Evolutionary conservation across 768 basidiomycete species (phyloP), one percentile per base, ranked within the genome.

Genomic region (Boletellus ananas): DNA sequence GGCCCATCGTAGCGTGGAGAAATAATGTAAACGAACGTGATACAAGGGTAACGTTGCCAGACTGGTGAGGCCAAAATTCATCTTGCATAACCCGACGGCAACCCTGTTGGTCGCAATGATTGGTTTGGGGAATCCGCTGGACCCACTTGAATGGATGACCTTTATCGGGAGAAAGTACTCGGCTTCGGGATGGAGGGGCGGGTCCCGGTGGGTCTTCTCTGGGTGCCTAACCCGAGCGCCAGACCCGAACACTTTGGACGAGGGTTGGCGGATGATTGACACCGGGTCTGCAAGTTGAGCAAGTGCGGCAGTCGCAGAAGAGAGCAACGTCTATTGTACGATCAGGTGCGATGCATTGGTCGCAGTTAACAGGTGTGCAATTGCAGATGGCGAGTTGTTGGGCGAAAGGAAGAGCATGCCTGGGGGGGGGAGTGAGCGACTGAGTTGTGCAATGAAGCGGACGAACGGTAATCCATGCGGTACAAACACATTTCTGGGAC

Each of bases 51-150:
- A 39, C 3, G 64, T 65, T 5, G 60, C 51, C 20, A 65, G 54
- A 29, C 49, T 52, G 13, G 43, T 47, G 16, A 63, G 52, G 23
- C 52, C 54, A 35, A 65, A 45, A 46, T 73, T 65, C 57, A 70
- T 57, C 43, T 68, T 57, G 49, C 67, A 58, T 51, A 75, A 70
- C 31, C 65, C 62, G 39, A 74, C 39, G 14, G 70, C 60, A 6
- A 60, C 65, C 44, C 67, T 65, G 54, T 76, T 74, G 2, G 68
- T 71, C 47, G 63, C 54, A 35, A 59, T 57, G 27, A 74, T 76
- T 29, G 70, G 73, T 58, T 71, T 79, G 2, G 79, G 79, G 46
- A 70, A 75, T 0, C 79, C 80, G 12, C 80, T 79, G 8, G 65
- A 67, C 16, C 63, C 60, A 6, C 43, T 73, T 58, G 63, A 65